These are phyloP conservation scores for Ophiostoma sp. DNA, from an alignment of 2,329 filamentous ascomycete species.

Conservation along the genomic window DNA sequence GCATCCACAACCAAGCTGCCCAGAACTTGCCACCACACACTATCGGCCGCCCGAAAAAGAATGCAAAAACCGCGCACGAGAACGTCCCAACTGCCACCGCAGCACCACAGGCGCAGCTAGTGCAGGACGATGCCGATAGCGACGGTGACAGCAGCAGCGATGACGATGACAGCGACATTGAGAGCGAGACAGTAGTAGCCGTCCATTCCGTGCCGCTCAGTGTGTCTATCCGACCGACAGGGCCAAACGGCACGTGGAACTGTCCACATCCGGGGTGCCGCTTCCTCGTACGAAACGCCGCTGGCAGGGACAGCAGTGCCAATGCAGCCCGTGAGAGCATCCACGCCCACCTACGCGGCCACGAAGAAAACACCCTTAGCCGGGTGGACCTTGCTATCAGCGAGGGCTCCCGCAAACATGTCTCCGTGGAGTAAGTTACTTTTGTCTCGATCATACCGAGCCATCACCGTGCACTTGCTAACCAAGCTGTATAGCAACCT, in stretches of 20 bases:
- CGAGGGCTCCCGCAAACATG: slow-evolving; percentile 49
- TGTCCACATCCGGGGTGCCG: slow-evolving; percentile 60
- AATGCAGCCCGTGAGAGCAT: slow-evolving; percentile 47
- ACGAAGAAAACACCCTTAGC: slow-evolving; percentile 49
- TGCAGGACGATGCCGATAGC: slow-evolving; percentile 27
- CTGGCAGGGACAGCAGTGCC: neutral
- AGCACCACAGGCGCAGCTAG: neutral
- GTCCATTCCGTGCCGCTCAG: slow-evolving; percentile 44
- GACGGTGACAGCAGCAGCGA: neutral
- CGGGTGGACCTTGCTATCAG: slow-evolving; percentile 50
- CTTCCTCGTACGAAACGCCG: slow-evolving; percentile 51
- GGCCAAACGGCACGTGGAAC: slow-evolving; percentile 59
- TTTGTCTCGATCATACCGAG: slow-evolving; percentile 17
- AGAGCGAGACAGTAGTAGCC: slow-evolving; percentile 34
- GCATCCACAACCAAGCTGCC: neutral
- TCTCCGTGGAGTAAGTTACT: slow-evolving; percentile 52
- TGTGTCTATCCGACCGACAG: slow-evolving; percentile 46
- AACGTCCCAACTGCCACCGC: no score
- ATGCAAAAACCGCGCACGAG: neutral
- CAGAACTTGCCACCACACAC: neutral
- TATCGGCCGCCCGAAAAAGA: neutral
- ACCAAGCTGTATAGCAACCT: slow-evolving; percentile 40
- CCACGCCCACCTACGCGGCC: slow-evolving; percentile 54
- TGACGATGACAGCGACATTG: slow-evolving; percentile 14
- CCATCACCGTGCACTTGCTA: no score